A percentile compares a stretch with the other conserved stretches of the same genome.
phyloP scores from a whole-genome alignment of 352 stramenopile species.

The Blastocystis sp. region DNA sequence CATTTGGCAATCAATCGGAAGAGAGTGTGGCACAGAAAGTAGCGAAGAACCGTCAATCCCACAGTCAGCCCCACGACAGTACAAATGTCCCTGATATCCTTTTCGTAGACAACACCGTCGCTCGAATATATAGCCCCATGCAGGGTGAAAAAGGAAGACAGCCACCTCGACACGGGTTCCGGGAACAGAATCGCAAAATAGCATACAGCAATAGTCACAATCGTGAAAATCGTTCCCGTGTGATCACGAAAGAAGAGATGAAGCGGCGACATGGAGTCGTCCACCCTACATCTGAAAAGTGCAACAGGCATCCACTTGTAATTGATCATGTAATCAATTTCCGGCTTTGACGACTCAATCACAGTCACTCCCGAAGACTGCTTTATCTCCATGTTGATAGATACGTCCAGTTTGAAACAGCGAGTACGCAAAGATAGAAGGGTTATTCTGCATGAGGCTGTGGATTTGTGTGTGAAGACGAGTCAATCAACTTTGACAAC shows the following conservation, averaged over 20 bases:
- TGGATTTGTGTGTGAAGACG: neutral
- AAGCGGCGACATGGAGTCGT: conserved; percentile 47
- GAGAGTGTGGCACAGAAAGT: conserved; percentile 49
- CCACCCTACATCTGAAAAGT: conserved; percentile 13
- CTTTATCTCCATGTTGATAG: conserved; percentile 33
- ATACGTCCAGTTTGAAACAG: conserved; percentile 15
- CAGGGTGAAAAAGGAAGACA: conserved; percentile 18
- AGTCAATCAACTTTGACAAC: conserved; percentile 43
- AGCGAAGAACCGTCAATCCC: conserved; percentile 22
- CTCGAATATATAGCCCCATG: neutral
- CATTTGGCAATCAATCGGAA: conserved; percentile 34
- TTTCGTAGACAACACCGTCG: conserved; percentile 5
- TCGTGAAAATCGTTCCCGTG: conserved; percentile 22
- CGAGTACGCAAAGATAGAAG: neutral
- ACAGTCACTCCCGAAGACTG: neutral
- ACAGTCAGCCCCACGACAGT: conserved; percentile 21
- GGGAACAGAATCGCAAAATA: conserved; percentile 49
- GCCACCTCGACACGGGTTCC: neutral
- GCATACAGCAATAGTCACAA: neutral
- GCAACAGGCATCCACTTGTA: conserved; percentile 16
- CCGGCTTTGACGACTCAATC: conserved; percentile 9
- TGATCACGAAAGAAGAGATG: conserved; percentile 63
- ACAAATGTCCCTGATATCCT: conserved; percentile 41
- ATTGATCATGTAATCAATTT: conserved; percentile 56
- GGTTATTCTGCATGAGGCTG: neutral